Conservation (phyloP, 257 asterid genomes). For the Lavandula angustifolia region DNA sequence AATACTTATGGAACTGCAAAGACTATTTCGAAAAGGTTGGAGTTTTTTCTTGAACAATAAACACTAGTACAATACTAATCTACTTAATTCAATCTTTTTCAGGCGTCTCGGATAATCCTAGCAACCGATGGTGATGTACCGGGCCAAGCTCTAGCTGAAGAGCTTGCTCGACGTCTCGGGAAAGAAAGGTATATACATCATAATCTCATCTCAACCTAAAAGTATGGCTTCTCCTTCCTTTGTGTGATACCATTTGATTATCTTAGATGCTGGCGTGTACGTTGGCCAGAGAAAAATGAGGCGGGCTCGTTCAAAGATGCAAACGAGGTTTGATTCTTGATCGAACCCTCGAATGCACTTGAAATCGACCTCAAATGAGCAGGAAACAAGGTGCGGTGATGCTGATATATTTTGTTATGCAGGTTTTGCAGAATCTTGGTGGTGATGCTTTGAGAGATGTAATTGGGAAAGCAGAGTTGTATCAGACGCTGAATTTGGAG, state of each 20-base stretch:
- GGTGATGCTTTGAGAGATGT: slow-evolving; percentile 53
- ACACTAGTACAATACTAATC: neutral
- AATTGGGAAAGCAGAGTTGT: slow-evolving; percentile 44
- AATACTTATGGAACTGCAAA: slow-evolving; percentile 72
- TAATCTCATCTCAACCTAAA: slow-evolving; percentile 3
- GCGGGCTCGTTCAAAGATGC: slow-evolving; percentile 63
- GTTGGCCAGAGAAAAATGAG: slow-evolving; percentile 66
- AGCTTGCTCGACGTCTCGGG: slow-evolving; percentile 81
- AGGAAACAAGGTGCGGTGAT: neutral
- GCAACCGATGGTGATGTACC: slow-evolving; percentile 78
- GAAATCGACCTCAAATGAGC: neutral
- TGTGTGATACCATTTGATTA: neutral
- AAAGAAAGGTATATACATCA: slow-evolving; percentile 53
- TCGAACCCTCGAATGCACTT: neutral
- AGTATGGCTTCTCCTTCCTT: neutral
- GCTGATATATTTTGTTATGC: slow-evolving; percentile 24
- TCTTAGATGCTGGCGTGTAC: slow-evolving; percentile 62
- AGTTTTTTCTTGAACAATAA: neutral
- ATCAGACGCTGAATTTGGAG: slow-evolving; percentile 32
- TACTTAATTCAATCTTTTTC: neutral
- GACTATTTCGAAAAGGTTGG: slow-evolving; percentile 64
- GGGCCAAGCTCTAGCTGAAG: slow-evolving; percentile 75
- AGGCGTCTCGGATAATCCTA: slow-evolving; percentile 69
- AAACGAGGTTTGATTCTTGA: slow-evolving; percentile 51
- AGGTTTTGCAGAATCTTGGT: slow-evolving; percentile 54